These are phyloP conservation scores for Naegleria gruberi DNA, from an alignment of 208 protist species.

Conservation along the genomic window DNA sequence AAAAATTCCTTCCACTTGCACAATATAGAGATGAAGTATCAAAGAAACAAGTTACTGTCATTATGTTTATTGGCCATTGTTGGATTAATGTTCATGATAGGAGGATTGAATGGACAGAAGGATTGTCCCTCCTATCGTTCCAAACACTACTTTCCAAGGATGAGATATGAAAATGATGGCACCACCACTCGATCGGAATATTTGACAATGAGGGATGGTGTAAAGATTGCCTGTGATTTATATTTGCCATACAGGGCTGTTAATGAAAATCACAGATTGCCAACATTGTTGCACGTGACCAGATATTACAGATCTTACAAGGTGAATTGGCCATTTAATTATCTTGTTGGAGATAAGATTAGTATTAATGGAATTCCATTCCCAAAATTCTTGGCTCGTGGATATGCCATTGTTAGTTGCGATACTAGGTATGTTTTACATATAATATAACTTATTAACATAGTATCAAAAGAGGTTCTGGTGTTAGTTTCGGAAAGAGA, in stretches of 20 bases:
- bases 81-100: too few relatives aligned
- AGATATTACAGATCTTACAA: neutral
- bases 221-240: neutral
- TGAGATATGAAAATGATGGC: neutral
- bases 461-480: neutral
- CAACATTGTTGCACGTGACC: neutral
- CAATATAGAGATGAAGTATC: too few relatives aligned
- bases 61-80: too few relatives aligned
- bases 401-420: neutral
- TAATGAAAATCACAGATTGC: neutral
- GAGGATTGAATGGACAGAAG: too few relatives aligned
- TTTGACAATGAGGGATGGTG: neutral
- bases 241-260: neutral
- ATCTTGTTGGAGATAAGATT: neutral
- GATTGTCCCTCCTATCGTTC: neutral
- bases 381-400: neutral
- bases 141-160: neutral
- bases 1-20: too few relatives aligned
- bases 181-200: neutral
- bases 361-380: neutral
- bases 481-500: neutral
- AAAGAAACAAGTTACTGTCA: too few relatives aligned
- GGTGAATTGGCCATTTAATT: neutral
- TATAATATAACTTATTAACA: too few relatives aligned
- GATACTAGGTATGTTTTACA: too few relatives aligned